Base-by-base conservation (phyloP, 2,329 filamentous ascomycete genomes). In the Anthostomella pinea region DNA sequence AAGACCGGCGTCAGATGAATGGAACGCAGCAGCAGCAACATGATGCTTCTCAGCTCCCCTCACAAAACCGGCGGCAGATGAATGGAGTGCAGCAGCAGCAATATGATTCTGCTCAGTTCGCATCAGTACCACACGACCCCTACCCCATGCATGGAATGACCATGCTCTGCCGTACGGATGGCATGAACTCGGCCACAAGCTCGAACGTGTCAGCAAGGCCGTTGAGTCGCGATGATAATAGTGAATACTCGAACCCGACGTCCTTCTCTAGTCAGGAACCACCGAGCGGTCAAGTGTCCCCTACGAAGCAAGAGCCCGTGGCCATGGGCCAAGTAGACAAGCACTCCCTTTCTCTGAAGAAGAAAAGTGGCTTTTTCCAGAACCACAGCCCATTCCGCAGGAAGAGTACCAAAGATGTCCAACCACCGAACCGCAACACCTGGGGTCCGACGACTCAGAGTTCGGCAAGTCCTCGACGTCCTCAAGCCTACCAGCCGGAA, bases 71-170 rank as follows among this genome's bases (percentile, higher is more conserved):
- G 19, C 58, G 50, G 20, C 54, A 48, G 23, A 40, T 33, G 17
- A 45, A 39, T 19, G 37, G 33, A 7, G 21, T 35, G 19, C 45
- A 50, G 29, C 57, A 60, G 21, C 55, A 55, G 37, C 59, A 63
- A 19, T 68, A 75, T 33, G 77, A 80, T 40, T 49, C 60, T 24
- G 69, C 67, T 38, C 81, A 89, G 46, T 78, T 87, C 41, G 72
- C 81, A 4, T 66, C 79, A 10, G 77, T 95, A 3, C 89, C 91
- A 10, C 89, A 96, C 54, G 94, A 97, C 52, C 88, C 93, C 8
- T 96, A 96, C 59, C 90, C 91, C 0, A 79, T 85, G 62, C 91
- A 97, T 58, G 91, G 90, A 4, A 97, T 97, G 89, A 96, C 91
- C 0, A 95, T 97, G 79, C 84, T 96, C 45, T 97, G 91, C 64